phyloP scores from a whole-genome alignment of 2,329 filamentous ascomycete species.

The Lachnellula arida region DNA sequence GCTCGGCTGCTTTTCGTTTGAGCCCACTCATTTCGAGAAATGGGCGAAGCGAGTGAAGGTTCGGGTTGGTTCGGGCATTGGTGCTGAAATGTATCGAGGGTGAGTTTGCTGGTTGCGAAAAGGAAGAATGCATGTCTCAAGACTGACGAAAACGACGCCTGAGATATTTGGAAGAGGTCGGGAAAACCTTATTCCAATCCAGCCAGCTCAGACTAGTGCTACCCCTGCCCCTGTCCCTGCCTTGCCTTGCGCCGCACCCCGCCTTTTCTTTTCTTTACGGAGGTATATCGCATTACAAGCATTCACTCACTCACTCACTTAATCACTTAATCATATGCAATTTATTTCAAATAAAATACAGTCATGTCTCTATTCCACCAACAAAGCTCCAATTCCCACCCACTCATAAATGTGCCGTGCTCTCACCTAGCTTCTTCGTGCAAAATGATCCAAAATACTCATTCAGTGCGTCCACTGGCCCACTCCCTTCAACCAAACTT shows the following conservation, averaged over 20 bases:
- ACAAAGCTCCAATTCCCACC: neutral
- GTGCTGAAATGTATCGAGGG: neutral
- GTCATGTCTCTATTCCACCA: neutral
- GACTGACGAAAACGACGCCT: too few relatives aligned
- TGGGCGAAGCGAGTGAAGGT: neutral
- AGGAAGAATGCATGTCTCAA: too few relatives aligned
- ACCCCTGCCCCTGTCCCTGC: too few relatives aligned
- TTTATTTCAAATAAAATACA: neutral
- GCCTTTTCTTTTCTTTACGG: too few relatives aligned
- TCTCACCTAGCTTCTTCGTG: conserved; percentile 51
- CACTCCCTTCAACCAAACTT: conserved; percentile 67
- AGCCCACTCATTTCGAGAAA: conserved; percentile 18
- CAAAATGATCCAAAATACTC: conserved; percentile 74
- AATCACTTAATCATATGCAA: neutral
- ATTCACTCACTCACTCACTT: too few relatives aligned
- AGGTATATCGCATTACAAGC: too few relatives aligned
- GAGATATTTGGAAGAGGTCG: conserved; percentile 3
- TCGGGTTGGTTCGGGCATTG: conserved; percentile 7
- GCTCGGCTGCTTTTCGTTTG: conserved; percentile 24
- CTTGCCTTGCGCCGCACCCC: too few relatives aligned
- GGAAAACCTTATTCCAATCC: neutral
- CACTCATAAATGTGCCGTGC: conserved; percentile 36
- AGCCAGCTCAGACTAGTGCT: neutral
- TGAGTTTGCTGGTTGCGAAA: neutral
- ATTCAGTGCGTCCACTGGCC: conserved; percentile 77